A percentile compares a stretch with the other conserved stretches of the same genome.
Conservation (phyloP, 441 rosid species). For the Arabidopsis hybrid region DNA sequence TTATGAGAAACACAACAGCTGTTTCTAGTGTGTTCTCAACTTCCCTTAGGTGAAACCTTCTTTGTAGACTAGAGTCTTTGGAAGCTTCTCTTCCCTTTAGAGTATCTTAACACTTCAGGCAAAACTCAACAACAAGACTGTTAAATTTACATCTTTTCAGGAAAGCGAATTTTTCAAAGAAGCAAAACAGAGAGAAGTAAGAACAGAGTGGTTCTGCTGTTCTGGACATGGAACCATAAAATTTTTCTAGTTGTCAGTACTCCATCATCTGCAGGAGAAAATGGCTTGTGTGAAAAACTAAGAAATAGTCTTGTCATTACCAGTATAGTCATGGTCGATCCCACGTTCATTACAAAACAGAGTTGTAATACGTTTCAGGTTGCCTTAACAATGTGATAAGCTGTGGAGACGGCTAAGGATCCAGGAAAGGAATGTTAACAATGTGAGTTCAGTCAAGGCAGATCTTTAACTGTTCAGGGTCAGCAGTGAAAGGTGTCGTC, state of each 20-base stretch:
- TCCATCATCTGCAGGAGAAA: not conserved
- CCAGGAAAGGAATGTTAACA: not conserved
- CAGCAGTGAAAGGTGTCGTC: conserved; percentile 81
- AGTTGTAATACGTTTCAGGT: not conserved
- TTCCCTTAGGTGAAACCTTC: no score
- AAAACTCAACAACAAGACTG: no score
- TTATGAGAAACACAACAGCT: no score
- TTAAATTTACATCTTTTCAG: not conserved
- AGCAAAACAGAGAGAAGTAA: not conserved
- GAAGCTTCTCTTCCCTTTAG: no score
- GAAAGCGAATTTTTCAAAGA: not conserved
- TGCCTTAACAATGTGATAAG: not conserved
- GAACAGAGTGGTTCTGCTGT: not conserved
- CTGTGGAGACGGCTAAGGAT: not conserved
- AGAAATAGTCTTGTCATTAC: not conserved
- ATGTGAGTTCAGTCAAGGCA: conserved; percentile 39
- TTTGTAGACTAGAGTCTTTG: no score
- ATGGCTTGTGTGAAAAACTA: not conserved
- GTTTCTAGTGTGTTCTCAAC: no score
- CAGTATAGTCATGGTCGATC: not conserved
- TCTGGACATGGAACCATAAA: not conserved
- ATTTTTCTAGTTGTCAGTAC: not conserved
- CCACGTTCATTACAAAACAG: not conserved
- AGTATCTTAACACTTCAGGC: no score
- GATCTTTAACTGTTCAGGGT: conserved; percentile 87